Evolutionary conservation across 257 asterid species (phyloP).

Genomic region (Capsicum baccatum): DNA sequence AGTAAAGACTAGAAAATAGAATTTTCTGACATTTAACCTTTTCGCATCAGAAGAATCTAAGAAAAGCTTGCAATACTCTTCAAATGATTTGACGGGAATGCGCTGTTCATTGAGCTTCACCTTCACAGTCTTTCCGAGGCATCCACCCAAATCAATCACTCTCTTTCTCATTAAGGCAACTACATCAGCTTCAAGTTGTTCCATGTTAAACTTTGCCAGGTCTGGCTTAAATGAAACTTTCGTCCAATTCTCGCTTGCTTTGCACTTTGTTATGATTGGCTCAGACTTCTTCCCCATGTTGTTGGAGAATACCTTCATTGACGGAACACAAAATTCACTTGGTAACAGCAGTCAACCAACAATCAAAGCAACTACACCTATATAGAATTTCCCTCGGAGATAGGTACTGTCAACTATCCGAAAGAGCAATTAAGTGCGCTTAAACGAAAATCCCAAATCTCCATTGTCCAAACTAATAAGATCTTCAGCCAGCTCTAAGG

Average conservation of each 20-base stretch:
- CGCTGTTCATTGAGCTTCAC: conserved; percentile 80
- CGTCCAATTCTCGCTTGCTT: conserved; percentile 86
- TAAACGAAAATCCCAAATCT: neutral
- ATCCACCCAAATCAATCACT: conserved; percentile 88
- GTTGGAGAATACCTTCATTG: conserved; percentile 73
- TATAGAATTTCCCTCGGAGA: neutral
- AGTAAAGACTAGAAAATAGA: neutral
- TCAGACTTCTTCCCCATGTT: conserved; percentile 89
- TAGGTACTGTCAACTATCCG: neutral
- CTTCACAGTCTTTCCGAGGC: conserved; percentile 88
- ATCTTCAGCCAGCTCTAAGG: neutral
- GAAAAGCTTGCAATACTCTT: conserved; percentile 81
- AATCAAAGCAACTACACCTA: neutral
- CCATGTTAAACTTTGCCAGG: conserved; percentile 84
- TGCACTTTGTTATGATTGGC: conserved; percentile 78
- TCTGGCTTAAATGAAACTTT: conserved; percentile 93
- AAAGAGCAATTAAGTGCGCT: neutral
- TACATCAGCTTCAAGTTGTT: conserved; percentile 84
- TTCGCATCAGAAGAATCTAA: conserved; percentile 53
- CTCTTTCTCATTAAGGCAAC: conserved; percentile 96
- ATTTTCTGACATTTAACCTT: conserved; percentile 52
- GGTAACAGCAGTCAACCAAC: neutral
- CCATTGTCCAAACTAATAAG: neutral
- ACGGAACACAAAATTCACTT: neutral
- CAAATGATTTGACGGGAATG: conserved; percentile 74